Conservation (phyloP, 2,329 filamentous ascomycete species). For the Microdochium trichocladiopsis region DNA sequence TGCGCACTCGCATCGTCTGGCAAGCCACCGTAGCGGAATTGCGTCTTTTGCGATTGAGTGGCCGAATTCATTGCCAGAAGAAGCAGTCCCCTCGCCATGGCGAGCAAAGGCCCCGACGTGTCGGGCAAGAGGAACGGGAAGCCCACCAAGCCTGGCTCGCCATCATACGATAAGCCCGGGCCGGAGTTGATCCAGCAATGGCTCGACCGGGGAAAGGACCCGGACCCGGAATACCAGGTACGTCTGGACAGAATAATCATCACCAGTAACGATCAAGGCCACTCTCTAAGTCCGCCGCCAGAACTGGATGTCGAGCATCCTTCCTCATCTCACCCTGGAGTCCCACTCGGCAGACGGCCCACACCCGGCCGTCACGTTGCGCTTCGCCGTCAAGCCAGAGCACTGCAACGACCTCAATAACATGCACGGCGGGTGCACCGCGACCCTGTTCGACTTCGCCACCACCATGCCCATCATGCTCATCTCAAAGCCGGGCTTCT, state of each 20-base stretch:
- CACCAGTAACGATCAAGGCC: background rate
- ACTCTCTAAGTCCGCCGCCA: slow-evolving; percentile 10
- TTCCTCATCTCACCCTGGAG: slow-evolving; percentile 32
- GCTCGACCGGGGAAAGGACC: background rate
- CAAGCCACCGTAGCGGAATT: no score
- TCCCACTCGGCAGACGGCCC: slow-evolving; percentile 24
- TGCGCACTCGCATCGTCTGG: no score
- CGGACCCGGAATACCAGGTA: background rate
- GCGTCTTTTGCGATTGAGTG: no score
- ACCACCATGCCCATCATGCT: slow-evolving; percentile 53
- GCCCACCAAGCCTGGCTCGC: background rate
- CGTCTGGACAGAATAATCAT: background rate
- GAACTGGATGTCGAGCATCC: slow-evolving; percentile 37
- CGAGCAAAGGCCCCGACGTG: background rate
- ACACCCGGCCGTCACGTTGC: slow-evolving; percentile 34
- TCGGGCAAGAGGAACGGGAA: background rate
- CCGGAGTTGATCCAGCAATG: background rate
- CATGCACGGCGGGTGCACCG: slow-evolving; percentile 56
- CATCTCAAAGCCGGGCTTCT: slow-evolving; percentile 51
- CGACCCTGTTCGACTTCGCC: slow-evolving; percentile 61
- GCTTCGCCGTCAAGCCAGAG: slow-evolving; percentile 37
- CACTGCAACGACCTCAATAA: slow-evolving; percentile 48
- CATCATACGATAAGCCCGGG: background rate
- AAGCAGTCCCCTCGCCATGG: background rate
- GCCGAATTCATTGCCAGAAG: no score